phyloP scores from a whole-genome alignment of 1,139 yeast genomes.

The Hemisphaericaspora xylanilytica region DNA sequence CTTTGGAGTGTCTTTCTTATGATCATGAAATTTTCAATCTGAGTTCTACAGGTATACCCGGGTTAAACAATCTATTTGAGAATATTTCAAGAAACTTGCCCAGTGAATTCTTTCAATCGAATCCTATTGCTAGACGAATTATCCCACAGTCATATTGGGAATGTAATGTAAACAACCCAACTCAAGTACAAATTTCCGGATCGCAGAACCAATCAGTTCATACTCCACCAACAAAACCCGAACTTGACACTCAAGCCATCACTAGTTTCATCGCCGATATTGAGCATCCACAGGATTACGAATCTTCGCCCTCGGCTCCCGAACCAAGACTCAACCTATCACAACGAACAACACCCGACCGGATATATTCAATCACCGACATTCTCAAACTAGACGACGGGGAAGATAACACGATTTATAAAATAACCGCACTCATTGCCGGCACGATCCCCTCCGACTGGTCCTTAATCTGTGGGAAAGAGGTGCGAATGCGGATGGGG shows the following conservation, averaged over 20 bases:
- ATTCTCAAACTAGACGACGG: slow-evolving; percentile 2
- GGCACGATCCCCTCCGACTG: slow-evolving; percentile 8
- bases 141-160: background rate
- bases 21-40: slow-evolving; percentile 9
- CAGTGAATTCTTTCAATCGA: background rate
- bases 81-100: background rate
- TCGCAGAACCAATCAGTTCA: no score
- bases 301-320: slow-evolving; percentile 1
- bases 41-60: background rate
- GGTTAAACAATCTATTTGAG: background rate
- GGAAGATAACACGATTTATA: slow-evolving; percentile 5
- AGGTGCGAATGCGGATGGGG: background rate
- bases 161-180: no score
- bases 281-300: slow-evolving; percentile 5
- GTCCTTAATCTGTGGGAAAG: slow-evolving; percentile 9
- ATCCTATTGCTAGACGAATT: background rate
- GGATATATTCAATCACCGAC: slow-evolving; percentile 1
- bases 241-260: background rate
- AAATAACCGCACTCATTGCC: slow-evolving; percentile 4
- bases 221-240: background rate
- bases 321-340: background rate
- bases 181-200: no score
- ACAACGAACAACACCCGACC: background rate
- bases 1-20: slow-evolving; percentile 10
- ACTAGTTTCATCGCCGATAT: background rate